Base-by-base conservation (phyloP, 78 protist genomes). In the Cavenderia fasciculata region DNA sequence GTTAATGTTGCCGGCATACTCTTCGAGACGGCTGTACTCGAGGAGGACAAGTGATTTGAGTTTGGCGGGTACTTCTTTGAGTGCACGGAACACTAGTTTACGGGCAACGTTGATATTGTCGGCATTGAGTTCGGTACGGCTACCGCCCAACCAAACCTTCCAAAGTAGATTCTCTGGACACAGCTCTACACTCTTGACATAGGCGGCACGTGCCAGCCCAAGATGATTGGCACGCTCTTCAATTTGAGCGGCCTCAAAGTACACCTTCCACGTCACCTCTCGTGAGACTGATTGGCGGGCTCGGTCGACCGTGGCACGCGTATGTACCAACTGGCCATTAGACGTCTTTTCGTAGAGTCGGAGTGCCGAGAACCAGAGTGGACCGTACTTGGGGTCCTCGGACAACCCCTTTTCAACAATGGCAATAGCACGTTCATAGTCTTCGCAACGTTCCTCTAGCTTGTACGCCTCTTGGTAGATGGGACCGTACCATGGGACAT, bases 201-300 rank as follows among this genome's bases (percentile, higher is more conserved):
- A 96, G 36, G 95, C 94, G 16, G 74, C 85, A 23, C 98, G 29
- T 18, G 94, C 6, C n/a, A 56, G 31, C 4, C 38, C 52, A 7
- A 93, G 52, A 62, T 92, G 19, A 34, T 74, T 88, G 11, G 95
- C 69, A n/a, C 96, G 94, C 56, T 95, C 97, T 34, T 96, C 98
- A 23, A 95, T 54, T 71, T 96, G 97, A 14, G 98, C 98, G 0
- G 57, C 72, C 72, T 97, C 98, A 59, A 95, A 93, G 77, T 94
- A 72, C n/a, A 97, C 66, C 92, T 97, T 97, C 98, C 98, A 97
- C 19, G 94, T 90, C 2, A 97, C 93, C 27, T 97, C 98, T 47
- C 87, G 41, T 16, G 97, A 93, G 11, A 96, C 87, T 12, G 62
- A 49, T 34, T 65, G 79, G 19, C 82, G 38, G 2, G 97, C 97